A percentile compares a stretch with the other conserved stretches of the same genome.
phyloP scores from a whole-genome alignment of 768 basidiomycete species.

The Neoboletus magnificus region DNA sequence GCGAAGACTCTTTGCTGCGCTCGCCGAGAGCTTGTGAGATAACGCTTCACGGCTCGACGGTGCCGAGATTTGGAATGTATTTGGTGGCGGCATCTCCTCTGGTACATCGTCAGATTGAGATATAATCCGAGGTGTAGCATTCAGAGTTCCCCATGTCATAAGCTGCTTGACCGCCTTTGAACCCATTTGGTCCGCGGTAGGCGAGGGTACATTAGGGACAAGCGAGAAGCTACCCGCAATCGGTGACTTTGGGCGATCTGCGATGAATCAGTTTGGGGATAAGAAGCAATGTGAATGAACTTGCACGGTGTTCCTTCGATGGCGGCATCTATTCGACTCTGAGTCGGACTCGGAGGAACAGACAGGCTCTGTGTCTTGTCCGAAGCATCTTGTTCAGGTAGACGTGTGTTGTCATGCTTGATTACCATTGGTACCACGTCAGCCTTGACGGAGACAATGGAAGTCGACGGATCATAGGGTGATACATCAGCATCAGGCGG shows the following conservation, averaged over 20 bases:
- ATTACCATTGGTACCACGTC: slow-evolving; percentile 59
- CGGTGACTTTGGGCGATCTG: slow-evolving; percentile 65
- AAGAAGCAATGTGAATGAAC: slow-evolving; percentile 27
- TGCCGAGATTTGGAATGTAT: slow-evolving; percentile 73
- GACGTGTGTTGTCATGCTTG: slow-evolving; percentile 75
- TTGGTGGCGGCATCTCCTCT: slow-evolving; percentile 41
- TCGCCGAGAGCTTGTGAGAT: slow-evolving; percentile 76
- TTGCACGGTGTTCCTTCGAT: slow-evolving; percentile 89
- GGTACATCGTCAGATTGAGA: slow-evolving; percentile 55
- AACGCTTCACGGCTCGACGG: slow-evolving; percentile 79
- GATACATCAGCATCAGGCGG: slow-evolving; percentile 85
- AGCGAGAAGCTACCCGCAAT: slow-evolving; percentile 61
- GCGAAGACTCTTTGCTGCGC: slow-evolving; percentile 77
- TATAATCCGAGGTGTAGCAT: slow-evolving; percentile 87
- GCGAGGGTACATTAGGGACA: slow-evolving; percentile 83
- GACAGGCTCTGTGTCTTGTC: slow-evolving; percentile 42
- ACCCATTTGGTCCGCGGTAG: slow-evolving; percentile 78
- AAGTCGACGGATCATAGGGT: slow-evolving; percentile 56
- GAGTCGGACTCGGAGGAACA: slow-evolving; percentile 83
- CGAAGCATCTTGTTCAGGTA: slow-evolving; percentile 66
- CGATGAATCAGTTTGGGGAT: slow-evolving; percentile 7
- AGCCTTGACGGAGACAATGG: slow-evolving; percentile 26
- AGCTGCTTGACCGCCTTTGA: slow-evolving; percentile 84
- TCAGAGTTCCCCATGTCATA: slow-evolving; percentile 96
- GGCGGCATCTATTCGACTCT: slow-evolving; percentile 88